These are phyloP conservation scores for Leccinellum luteum DNA, from an alignment of 768 basidiomycete genomes.

Conservation along the genomic window DNA sequence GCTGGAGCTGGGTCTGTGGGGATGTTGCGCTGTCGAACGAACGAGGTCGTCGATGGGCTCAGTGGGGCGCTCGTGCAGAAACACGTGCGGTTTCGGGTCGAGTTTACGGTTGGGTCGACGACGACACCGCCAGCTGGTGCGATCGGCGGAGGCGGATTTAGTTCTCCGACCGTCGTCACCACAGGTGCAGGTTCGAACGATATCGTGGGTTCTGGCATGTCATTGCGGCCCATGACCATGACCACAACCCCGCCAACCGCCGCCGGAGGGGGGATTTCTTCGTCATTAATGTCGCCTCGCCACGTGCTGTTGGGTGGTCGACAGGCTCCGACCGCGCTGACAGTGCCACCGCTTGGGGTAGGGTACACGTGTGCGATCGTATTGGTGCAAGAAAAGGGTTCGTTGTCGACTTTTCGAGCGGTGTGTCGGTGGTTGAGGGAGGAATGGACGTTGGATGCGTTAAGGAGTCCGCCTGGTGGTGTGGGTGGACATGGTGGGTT, in stretches of 20 bases:
- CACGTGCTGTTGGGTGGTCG: conserved; percentile 20
- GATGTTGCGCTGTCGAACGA: conserved; percentile 49
- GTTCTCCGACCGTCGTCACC: conserved; percentile 18
- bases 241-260: conserved; percentile 21
- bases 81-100: conserved; percentile 79
- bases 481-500: conserved; percentile 36
- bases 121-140: conserved; percentile 4
- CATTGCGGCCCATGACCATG: background rate
- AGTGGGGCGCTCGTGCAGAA: conserved; percentile 55
- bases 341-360: conserved; percentile 7
- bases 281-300: conserved; percentile 25
- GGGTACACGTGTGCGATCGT: conserved; percentile 64
- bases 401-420: conserved; percentile 78
- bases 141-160: conserved; percentile 13
- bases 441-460: conserved; percentile 54
- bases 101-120: conserved; percentile 48
- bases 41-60: conserved; percentile 43
- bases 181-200: conserved; percentile 17
- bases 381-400: conserved; percentile 88
- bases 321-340: conserved; percentile 10
- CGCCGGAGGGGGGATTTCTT: conserved; percentile 12
- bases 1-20: conserved; percentile 23
- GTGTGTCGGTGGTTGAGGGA: conserved; percentile 72
- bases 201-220: background rate
- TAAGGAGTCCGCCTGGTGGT: conserved; percentile 24